Evolutionary conservation across 208 protist genomes (phyloP).

Genomic region (Herpetomonas tarakana): DNA sequence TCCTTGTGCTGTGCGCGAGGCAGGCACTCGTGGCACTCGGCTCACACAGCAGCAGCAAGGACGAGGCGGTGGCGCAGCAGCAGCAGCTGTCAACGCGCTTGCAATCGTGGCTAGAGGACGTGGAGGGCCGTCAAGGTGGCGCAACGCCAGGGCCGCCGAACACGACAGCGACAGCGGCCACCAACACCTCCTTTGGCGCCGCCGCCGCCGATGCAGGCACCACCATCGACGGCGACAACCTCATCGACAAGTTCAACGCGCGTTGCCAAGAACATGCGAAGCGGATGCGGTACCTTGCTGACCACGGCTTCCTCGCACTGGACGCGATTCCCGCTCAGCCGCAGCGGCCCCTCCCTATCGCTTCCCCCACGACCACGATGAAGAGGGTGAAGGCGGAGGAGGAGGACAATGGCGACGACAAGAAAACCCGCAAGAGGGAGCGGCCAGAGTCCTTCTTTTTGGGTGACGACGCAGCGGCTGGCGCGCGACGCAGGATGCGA

Average conservation of each 20-base stretch:
- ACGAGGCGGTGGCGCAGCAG: too few species aligned
- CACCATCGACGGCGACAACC: constrained; percentile 5
- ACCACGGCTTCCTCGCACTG: constrained; percentile 17
- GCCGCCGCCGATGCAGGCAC: neutral
- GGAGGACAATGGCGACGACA: neutral
- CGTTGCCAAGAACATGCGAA: neutral
- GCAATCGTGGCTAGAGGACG: constrained; percentile 41
- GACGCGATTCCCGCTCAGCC: constrained; percentile 16
- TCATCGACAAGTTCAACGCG: constrained; percentile 3
- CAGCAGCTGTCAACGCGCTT: too few species aligned
- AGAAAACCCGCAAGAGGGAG: constrained; percentile 41
- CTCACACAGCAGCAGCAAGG: too few species aligned
- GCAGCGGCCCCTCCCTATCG: neutral
- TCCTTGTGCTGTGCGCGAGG: constrained; percentile 40
- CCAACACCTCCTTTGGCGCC: neutral
- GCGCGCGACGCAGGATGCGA: neutral
- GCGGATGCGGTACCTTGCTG: neutral
- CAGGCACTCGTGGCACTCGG: constrained; percentile 20
- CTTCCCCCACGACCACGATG: neutral
- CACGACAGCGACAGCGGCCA: too few species aligned
- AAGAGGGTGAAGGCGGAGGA: constrained; percentile 14
- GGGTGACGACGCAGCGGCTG: neutral
- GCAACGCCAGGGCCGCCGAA: too few species aligned
- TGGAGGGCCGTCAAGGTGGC: constrained; percentile 19
- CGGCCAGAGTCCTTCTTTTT: constrained; percentile 13